Percentiles rank a stretch among this genome's conserved stretches.
Evolutionary conservation across 1,284 basidiomycete genomes (phyloP).

Genomic region (Apiotrichum sp.): DNA sequence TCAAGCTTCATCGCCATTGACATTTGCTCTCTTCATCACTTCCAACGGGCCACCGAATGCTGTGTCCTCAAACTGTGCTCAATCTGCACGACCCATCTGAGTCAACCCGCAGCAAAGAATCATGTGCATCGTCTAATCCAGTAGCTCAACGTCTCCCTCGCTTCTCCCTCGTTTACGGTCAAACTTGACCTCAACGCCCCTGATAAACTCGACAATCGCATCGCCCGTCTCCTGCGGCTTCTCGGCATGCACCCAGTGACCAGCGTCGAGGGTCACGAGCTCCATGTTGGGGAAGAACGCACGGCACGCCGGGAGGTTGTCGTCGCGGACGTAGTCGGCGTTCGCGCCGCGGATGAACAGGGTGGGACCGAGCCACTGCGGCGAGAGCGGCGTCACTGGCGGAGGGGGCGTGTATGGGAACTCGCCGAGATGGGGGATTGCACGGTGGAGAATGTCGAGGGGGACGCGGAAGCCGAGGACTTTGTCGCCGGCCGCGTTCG

Average conservation of each 20-base stretch:
- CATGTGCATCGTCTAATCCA: background rate
- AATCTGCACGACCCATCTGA: background rate
- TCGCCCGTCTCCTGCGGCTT: slow-evolving; percentile 36
- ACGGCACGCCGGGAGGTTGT: slow-evolving; percentile 48
- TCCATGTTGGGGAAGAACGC: slow-evolving; percentile 51
- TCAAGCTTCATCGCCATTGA: no score
- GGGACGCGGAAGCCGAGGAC: slow-evolving; percentile 52
- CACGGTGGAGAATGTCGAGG: slow-evolving; percentile 46
- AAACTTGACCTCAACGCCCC: background rate
- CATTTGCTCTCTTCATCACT: no score
- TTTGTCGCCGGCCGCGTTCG: slow-evolving; percentile 14
- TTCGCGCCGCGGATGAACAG: slow-evolving; percentile 53
- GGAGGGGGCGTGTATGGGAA: slow-evolving; percentile 49
- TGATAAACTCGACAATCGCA: slow-evolving; percentile 33
- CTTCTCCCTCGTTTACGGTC: background rate
- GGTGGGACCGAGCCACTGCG: slow-evolving; percentile 47
- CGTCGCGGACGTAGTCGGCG: slow-evolving; percentile 51
- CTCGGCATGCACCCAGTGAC: slow-evolving; percentile 49
- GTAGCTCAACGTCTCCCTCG: background rate
- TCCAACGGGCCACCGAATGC: no score
- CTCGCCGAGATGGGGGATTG: slow-evolving; percentile 51
- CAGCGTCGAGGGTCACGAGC: slow-evolving; percentile 38
- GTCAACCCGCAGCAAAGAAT: background rate
- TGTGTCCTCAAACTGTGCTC: background rate
- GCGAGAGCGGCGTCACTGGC: slow-evolving; percentile 15